Evolutionary conservation across 2,329 filamentous ascomycete species (phyloP).

Genomic region (Hymenoscyphus linearis): DNA sequence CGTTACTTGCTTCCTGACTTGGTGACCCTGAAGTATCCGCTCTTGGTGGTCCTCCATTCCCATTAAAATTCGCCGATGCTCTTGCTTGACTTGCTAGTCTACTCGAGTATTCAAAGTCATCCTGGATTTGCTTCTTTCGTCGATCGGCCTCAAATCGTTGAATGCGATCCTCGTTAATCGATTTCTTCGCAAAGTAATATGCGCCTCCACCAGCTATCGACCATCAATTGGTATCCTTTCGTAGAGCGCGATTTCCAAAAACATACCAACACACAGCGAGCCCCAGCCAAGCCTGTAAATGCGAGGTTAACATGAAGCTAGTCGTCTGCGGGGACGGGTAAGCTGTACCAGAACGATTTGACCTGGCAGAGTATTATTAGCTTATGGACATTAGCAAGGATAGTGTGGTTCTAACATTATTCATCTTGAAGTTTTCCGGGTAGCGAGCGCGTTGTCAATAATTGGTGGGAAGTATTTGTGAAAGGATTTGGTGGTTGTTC

Average conservation of each 20-base stretch:
- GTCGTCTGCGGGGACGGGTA: slow-evolving; percentile 9
- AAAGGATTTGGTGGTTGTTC: neutral
- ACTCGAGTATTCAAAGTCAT: slow-evolving; percentile 47
- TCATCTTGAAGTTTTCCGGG: slow-evolving; percentile 37
- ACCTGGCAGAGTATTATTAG: slow-evolving; percentile 40
- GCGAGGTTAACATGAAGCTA: slow-evolving; percentile 18
- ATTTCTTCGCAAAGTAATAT: slow-evolving; percentile 92
- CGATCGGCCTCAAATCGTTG: slow-evolving; percentile 61
- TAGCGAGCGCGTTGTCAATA: neutral
- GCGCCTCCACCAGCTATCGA: slow-evolving; percentile 74
- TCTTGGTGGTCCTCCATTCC: slow-evolving; percentile 46
- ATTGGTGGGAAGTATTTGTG: neutral
- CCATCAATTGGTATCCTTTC: slow-evolving; percentile 13
- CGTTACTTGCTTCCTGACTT: slow-evolving; percentile 63
- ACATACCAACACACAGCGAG: slow-evolving; percentile 73
- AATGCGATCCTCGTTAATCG: slow-evolving; percentile 85
- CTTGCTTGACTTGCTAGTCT: slow-evolving; percentile 22
- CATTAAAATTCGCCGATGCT: slow-evolving; percentile 7
- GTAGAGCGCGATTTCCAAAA: neutral
- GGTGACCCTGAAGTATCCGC: slow-evolving; percentile 57
- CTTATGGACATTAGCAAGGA: slow-evolving; percentile 4
- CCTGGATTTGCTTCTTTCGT: slow-evolving; percentile 52
- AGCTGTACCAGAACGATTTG: slow-evolving; percentile 59
- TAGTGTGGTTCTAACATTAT: slow-evolving; percentile 41
- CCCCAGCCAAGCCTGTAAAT: slow-evolving; percentile 79